Percentiles rank a stretch among this genome's conserved stretches.
Evolutionary conservation across 2,329 filamentous ascomycete genomes (phyloP).

Genomic region (Xylaria multiplex): DNA sequence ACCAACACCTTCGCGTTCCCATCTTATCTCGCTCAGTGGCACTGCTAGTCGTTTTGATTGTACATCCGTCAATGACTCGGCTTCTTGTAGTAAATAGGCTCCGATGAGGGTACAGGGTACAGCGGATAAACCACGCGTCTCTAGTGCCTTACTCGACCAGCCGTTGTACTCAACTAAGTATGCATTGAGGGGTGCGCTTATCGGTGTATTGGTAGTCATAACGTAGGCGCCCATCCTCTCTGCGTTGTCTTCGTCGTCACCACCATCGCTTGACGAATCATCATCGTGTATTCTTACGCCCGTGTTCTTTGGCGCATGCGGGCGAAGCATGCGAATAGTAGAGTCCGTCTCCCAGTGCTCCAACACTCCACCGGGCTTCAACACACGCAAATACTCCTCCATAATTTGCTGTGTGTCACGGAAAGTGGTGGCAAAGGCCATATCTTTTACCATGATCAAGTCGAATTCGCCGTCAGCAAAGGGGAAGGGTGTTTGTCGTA

Average conservation of each 20-base stretch:
- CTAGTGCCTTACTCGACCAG: conserved; percentile 82
- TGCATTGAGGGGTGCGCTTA: conserved; percentile 81
- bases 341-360: conserved; percentile 94
- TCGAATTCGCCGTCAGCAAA: conserved; percentile 85
- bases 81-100: conserved; percentile 82
- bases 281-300: conserved; percentile 40
- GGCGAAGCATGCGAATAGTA: conserved; percentile 82
- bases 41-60: conserved; percentile 84
- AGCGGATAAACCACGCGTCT: conserved; percentile 73
- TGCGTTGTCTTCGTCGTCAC: conserved; percentile 71
- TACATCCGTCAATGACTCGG: conserved; percentile 74
- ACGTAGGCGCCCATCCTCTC: conserved; percentile 81
- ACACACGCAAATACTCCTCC: conserved; percentile 80
- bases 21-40: conserved; percentile 83
- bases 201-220: conserved; percentile 83
- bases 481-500: conserved; percentile 79
- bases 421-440: conserved; percentile 73
- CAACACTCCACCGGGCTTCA: conserved; percentile 80
- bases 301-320: conserved; percentile 67
- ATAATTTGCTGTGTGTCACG: conserved; percentile 65
- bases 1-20: conserved; percentile 81
- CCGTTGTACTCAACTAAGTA: conserved; percentile 85
- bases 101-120: conserved; percentile 83
- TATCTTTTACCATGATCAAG: conserved; percentile 87
- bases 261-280: conserved; percentile 48